Base-by-base conservation (phyloP, 495 filamentous ascomycete species). In the Penicillium herquei region DNA sequence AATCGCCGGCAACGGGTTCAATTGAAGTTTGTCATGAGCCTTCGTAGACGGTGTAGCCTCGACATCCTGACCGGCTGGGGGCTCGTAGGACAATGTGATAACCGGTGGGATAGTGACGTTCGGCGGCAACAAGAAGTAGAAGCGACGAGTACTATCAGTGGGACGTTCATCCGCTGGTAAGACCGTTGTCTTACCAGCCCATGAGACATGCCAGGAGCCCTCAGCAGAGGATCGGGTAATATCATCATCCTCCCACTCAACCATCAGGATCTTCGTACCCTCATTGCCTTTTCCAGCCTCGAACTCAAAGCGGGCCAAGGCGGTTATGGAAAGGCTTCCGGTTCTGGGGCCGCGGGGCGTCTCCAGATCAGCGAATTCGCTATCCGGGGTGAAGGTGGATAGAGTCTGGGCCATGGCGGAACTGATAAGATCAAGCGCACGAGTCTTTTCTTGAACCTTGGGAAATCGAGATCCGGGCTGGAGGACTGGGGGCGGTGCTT, bases 291-390 rank as follows among this genome's bases (percentile, higher is more conserved):
- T 83, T 40, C 87, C 88, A 4, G 85, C 76, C 67, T 92, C 88
- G 61, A 92, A 91, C 65, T 93, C 90, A 70, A 92, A 95, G 17
- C 90, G 85, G n/a, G 88, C 88, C 12, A 91, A 74, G 2, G 85
- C 85, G 1, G 65, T 70, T 42, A 79, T 74, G 0, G 77, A 76
- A 0, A 77, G 59, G 11, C 58, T 58, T 6, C 58, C 51, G 12
- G 45, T 49, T 0, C 18, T 62, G 1, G 63, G 51, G 3, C 49
- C 59, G 21, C 63, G 69, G 5, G 69, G 66, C 1, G 72, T 72
- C 21, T 70, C 63, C 5, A 72, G 63, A 6, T 73, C 59, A 12
- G 71, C 55, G 26, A 72, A 73, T 39, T 70, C 71, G 56, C 58
- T 64, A 35, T 77, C 71, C 0, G 70, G 70, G 0, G 70, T 75